Percentiles rank a stretch among this genome's conserved stretches.
phyloP scores from a whole-genome alignment of 2,329 filamentous ascomycete genomes.

The Trichoderma atroviride region DNA sequence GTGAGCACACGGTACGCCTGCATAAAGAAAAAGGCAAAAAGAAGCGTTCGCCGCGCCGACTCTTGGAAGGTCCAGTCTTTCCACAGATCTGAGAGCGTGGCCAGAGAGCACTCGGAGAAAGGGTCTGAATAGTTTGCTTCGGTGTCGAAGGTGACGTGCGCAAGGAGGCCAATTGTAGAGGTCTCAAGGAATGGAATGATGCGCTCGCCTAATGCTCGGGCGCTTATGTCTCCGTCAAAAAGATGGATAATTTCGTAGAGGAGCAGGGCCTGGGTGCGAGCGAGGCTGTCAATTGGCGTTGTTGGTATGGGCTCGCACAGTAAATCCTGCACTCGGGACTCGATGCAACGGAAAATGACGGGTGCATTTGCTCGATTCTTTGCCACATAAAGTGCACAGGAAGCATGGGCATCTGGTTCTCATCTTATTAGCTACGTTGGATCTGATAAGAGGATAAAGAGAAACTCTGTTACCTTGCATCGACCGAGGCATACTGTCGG shows the following conservation, averaged over 20 bases:
- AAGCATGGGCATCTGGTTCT: slow-evolving; percentile 52
- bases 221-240: slow-evolving; percentile 53
- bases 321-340: slow-evolving; percentile 48
- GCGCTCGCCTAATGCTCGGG: slow-evolving; percentile 44
- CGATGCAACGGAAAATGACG: slow-evolving; percentile 53
- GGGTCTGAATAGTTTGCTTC: slow-evolving; percentile 16
- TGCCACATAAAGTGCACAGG: slow-evolving; percentile 55
- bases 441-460: not conserved
- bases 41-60: slow-evolving; percentile 54
- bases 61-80: slow-evolving; percentile 56
- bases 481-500: slow-evolving; percentile 52
- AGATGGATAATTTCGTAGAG: slow-evolving; percentile 54
- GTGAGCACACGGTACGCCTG: slow-evolving; percentile 43
- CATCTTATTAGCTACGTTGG: not conserved
- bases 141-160: slow-evolving; percentile 38
- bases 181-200: slow-evolving; percentile 40
- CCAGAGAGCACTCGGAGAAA: slow-evolving; percentile 42
- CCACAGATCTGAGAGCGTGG: slow-evolving; percentile 51
- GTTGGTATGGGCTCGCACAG: slow-evolving; percentile 40
- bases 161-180: slow-evolving; percentile 39
- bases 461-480: slow-evolving; percentile 49
- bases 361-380: slow-evolving; percentile 52
- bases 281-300: slow-evolving; percentile 39
- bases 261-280: slow-evolving; percentile 51
- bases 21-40: slow-evolving; percentile 52